These are phyloP conservation scores for Cordyceps cicadae DNA, from an alignment of 2,329 filamentous ascomycete genomes.

Conservation along the genomic window DNA sequence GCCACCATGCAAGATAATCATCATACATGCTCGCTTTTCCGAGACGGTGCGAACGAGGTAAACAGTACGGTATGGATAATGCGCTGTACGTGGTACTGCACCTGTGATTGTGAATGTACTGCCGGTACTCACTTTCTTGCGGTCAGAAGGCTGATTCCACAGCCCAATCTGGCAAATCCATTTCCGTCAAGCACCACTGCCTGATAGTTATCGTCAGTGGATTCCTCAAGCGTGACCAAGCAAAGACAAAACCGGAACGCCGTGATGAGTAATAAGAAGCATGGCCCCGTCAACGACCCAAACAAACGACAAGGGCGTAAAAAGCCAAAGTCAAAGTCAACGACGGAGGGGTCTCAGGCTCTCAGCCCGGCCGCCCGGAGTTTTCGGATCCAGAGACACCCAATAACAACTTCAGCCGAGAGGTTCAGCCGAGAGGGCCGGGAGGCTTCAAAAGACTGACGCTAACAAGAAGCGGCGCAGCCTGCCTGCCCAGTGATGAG, in stretches of 20 bases:
- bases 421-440: background rate
- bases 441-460: background rate
- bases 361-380: background rate
- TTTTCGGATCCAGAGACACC: background rate
- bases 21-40: background rate
- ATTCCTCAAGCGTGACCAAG: constrained; percentile 3
- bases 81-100: background rate
- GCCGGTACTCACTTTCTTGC: background rate
- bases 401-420: too few relatives aligned
- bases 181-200: too few relatives aligned
- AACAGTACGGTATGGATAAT: background rate
- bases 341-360: background rate
- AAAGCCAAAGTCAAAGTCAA: background rate
- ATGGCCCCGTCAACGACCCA: background rate
- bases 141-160: too few relatives aligned
- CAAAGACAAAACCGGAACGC: background rate
- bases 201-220: background rate
- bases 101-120: too few relatives aligned
- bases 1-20: background rate
- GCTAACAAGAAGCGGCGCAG: background rate
- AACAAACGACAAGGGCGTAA: background rate
- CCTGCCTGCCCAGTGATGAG: background rate
- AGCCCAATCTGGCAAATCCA: too few relatives aligned
- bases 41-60: background rate
- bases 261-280: background rate